A percentile compares a stretch with the other conserved stretches of the same genome.
Conservation (phyloP, 2,329 filamentous ascomycete genomes). For the Pyricularia sp. region DNA sequence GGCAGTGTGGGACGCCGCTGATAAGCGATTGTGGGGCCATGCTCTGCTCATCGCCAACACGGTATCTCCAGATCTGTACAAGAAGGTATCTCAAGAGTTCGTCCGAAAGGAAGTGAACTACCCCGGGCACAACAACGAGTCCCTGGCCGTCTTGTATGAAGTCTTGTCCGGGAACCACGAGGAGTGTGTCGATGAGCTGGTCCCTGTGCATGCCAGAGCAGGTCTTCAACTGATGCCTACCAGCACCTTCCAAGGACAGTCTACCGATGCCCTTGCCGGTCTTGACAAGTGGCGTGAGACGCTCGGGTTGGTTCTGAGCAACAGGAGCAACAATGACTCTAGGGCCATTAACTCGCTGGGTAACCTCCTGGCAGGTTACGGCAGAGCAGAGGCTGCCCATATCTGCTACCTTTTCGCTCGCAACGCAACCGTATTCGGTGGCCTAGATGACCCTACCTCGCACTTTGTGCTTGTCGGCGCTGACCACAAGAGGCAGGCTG, state of each 20-base stretch:
- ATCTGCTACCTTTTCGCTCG: constrained; percentile 86
- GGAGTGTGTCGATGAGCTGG: constrained; percentile 89
- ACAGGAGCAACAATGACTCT: constrained; percentile 69
- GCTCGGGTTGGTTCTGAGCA: constrained; percentile 70
- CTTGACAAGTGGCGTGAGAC: constrained; percentile 93
- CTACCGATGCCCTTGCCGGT: constrained; percentile 66
- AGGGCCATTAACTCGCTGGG: constrained; percentile 70
- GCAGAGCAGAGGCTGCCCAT: constrained; percentile 80
- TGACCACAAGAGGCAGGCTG: constrained; percentile 59
- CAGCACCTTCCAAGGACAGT: constrained; percentile 38
- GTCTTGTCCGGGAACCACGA: constrained; percentile 88
- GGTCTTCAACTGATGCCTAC: constrained; percentile 84
- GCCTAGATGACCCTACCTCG: constrained; percentile 65
- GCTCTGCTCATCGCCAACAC: constrained; percentile 78
- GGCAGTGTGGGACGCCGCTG: constrained; percentile 85
- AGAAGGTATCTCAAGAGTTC: constrained; percentile 89
- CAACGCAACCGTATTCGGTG: constrained; percentile 57
- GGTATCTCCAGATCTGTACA: constrained; percentile 73
- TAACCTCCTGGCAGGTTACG: constrained; percentile 70
- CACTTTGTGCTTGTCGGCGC: constrained; percentile 69
- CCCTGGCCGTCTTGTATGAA: constrained; percentile 82
- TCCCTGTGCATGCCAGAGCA: constrained; percentile 81
- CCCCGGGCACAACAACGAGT: constrained; percentile 65
- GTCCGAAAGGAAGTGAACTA: constrained; percentile 88
- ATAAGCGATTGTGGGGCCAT: constrained; percentile 91